Conservation (phyloP, 495 filamentous ascomycete genomes). For the Acidiella bohemica region DNA sequence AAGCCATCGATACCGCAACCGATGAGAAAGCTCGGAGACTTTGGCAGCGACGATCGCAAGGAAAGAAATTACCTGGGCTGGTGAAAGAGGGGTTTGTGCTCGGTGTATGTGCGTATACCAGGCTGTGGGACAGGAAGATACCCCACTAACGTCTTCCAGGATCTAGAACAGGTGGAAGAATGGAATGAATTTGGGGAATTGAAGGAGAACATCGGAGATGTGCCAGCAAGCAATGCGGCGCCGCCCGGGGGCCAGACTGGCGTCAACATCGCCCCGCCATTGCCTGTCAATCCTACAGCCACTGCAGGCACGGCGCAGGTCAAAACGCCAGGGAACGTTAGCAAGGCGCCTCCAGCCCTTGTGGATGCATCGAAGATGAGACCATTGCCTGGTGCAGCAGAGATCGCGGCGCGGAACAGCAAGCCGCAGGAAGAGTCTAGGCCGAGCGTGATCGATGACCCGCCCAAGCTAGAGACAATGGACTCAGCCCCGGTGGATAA, state of each 20-base stretch:
- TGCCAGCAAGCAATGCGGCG: conserved; percentile 17
- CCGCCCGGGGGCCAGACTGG: conserved; percentile 10
- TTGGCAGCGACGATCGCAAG: conserved; percentile 67
- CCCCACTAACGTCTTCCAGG: conserved; percentile 38
- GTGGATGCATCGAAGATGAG: conserved; percentile 2
- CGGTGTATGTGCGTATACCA: conserved; percentile 48
- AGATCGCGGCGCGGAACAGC: conserved; percentile 7
- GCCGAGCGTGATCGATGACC: conserved; percentile 2
- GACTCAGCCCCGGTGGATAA: conserved; percentile 8
- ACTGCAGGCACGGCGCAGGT: conserved; percentile 1
- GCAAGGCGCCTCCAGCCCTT: not conserved
- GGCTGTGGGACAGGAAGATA: not conserved
- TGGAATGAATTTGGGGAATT: conserved; percentile 99
- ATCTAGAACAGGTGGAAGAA: conserved; percentile 86
- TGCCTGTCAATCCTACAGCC: conserved; percentile 7
- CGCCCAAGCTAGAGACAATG: conserved; percentile 11
- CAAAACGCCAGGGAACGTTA: not conserved
- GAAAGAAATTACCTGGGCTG: conserved; percentile 73
- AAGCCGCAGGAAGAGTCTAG: not conserved
- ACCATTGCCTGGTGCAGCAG: conserved; percentile 12
- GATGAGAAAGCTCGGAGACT: conserved; percentile 84
- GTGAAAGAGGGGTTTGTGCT: conserved; percentile 79
- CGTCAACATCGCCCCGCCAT: conserved; percentile 10
- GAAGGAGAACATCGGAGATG: conserved; percentile 57
- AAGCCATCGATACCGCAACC: conserved; percentile 79